Percentiles rank a stretch among this genome's conserved stretches.
Evolutionary conservation across 2,329 filamentous ascomycete species (phyloP).

Genomic region (Diplodia sapinea): DNA sequence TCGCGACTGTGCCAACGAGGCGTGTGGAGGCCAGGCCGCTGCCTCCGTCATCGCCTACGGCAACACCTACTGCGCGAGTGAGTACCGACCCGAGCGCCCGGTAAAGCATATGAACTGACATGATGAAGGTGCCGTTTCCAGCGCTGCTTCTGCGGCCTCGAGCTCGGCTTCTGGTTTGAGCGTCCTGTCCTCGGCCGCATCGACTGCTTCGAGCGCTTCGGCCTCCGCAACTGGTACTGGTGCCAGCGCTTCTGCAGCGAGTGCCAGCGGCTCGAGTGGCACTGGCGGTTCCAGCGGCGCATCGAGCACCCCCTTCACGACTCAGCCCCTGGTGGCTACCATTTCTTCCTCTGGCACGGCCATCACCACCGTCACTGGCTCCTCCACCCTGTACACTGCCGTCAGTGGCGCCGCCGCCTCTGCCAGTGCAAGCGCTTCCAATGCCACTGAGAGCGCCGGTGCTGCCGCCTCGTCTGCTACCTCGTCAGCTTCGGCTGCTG

Average conservation of each 20-base stretch:
- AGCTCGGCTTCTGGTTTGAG: background rate
- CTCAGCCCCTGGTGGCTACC: conserved; percentile 22
- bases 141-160: conserved; percentile 33
- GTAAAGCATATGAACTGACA: conserved; percentile 17
- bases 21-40: conserved; percentile 44
- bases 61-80: conserved; percentile 42
- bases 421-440: conserved; percentile 32
- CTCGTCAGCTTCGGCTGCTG: conserved; percentile 26
- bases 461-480: conserved; percentile 29
- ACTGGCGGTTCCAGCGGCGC: conserved; percentile 23
- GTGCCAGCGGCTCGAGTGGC: conserved; percentile 28
- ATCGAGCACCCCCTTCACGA: conserved; percentile 33
- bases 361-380: conserved; percentile 38
- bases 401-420: conserved; percentile 33
- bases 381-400: conserved; percentile 25
- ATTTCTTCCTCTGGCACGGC: conserved; percentile 34
- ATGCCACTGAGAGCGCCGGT: conserved; percentile 12
- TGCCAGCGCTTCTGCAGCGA: conserved; percentile 21
- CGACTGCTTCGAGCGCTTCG: conserved; percentile 9
- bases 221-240: background rate
- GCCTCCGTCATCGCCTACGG: conserved; percentile 44
- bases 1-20: conserved; percentile 55
- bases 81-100: conserved; percentile 28
- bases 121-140: conserved; percentile 29
- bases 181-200: conserved; percentile 1